Percentiles rank a stretch among this genome's conserved stretches.
Evolutionary conservation across 805 yeast genomes (phyloP).

Genomic region (Candida schatavii): DNA sequence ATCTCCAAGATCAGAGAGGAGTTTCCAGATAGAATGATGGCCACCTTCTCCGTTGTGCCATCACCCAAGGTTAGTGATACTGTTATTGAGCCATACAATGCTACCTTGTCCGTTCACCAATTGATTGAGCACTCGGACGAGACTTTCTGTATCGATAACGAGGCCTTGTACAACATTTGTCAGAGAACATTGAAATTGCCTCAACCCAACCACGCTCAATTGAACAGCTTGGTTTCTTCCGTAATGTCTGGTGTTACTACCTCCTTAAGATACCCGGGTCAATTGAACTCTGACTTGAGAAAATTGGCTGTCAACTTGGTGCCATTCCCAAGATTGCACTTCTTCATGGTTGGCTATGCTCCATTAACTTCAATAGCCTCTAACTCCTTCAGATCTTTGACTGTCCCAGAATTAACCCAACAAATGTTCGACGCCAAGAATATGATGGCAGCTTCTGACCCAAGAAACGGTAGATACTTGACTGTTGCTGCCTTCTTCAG

Average conservation of each 20-base stretch:
- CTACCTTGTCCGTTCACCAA: constrained; percentile 87
- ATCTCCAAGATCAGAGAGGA: constrained; percentile 86
- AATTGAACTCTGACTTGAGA: constrained; percentile 87
- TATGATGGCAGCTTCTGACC: constrained; percentile 96
- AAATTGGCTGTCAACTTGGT: constrained; percentile 92
- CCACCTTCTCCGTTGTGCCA: constrained; percentile 90
- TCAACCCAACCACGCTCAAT: constrained; percentile 75
- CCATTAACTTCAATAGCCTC: constrained; percentile 83
- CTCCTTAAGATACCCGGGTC: constrained; percentile 92
- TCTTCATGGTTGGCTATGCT: constrained; percentile 94
- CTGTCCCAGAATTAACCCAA: constrained; percentile 90
- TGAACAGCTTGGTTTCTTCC: constrained; percentile 79
- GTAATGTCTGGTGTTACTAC: constrained; percentile 97
- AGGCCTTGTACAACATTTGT: constrained; percentile 87
- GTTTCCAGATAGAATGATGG: constrained; percentile 94
- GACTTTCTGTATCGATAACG: constrained; percentile 93
- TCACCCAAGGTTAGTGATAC: constrained; percentile 90
- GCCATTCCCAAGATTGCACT: constrained; percentile 93
- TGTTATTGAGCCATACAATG: constrained; percentile 93
- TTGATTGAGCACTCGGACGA: constrained; percentile 88
- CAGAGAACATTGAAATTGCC: constrained; percentile 78
- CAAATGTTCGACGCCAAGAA: constrained; percentile 90
- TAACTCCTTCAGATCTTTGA: constrained; percentile 75
- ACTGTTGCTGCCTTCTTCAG: constrained; percentile 94
- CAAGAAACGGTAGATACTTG: constrained; percentile 84